phyloP scores from a whole-genome alignment of 164 flowering plant genomes.

The Vitis amurensis region DNA sequence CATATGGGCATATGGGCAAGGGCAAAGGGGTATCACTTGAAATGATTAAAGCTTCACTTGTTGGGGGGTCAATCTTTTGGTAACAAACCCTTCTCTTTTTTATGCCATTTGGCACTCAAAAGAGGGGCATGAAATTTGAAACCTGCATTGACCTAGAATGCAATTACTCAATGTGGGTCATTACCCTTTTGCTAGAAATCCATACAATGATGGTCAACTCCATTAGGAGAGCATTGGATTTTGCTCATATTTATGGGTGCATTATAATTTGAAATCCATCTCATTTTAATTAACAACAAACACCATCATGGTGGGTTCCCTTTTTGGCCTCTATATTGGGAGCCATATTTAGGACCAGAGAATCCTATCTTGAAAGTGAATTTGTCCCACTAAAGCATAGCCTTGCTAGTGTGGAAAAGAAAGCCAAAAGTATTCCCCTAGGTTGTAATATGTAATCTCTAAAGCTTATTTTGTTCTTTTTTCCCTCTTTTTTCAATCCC shows the following conservation, averaged over 20 bases:
- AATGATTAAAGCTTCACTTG: slow-evolving; percentile 19
- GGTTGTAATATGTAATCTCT: too few species aligned
- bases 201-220: slow-evolving; percentile 16
- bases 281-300: slow-evolving; percentile 8
- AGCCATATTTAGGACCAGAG: slow-evolving; percentile 11
- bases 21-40: neutral
- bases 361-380: slow-evolving; percentile 12
- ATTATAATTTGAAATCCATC: slow-evolving; percentile 10
- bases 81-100: neutral
- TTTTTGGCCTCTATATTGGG: slow-evolving; percentile 30
- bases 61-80: slow-evolving; percentile 5
- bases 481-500: too few species aligned
- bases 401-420: neutral
- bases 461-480: too few species aligned
- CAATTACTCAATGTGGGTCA: slow-evolving; percentile 15
- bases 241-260: slow-evolving; percentile 7
- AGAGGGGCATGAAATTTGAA: slow-evolving; percentile 1
- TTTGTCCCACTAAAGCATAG: slow-evolving; percentile 4
- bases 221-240: slow-evolving; percentile 6
- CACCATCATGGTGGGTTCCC: slow-evolving; percentile 26
- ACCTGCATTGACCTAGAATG: slow-evolving; percentile 17
- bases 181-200: neutral
- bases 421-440: neutral
- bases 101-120: slow-evolving; percentile 2
- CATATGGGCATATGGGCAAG: too few species aligned